Evolutionary conservation across 2,329 filamentous ascomycete genomes (phyloP).

Genomic region (Periconia sp.): DNA sequence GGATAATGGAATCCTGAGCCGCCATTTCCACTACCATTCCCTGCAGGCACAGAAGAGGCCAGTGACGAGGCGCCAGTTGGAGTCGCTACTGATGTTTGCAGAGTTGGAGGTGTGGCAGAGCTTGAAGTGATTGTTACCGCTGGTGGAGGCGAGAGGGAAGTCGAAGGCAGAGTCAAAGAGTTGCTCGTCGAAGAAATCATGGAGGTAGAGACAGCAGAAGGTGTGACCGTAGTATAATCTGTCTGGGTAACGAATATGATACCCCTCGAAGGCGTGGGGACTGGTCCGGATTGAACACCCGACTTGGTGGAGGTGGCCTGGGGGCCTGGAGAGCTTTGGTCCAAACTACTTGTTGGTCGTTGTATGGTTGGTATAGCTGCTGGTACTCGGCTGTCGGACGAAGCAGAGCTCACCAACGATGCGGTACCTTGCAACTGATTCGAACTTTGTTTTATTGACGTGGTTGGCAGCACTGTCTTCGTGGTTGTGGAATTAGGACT

Average conservation of each 20-base stretch:
- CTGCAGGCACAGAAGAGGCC: not conserved
- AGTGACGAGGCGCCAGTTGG: not conserved
- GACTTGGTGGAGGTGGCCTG: not conserved
- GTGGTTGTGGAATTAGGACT: not conserved
- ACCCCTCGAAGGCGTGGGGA: not conserved
- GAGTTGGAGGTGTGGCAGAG: not conserved
- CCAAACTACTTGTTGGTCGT: not conserved
- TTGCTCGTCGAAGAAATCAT: constrained; percentile 1
- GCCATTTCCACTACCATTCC: not conserved
- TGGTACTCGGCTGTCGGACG: not conserved
- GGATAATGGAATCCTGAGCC: not conserved
- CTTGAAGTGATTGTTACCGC: not conserved
- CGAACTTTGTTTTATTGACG: not conserved
- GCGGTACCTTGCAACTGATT: not conserved
- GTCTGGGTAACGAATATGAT: constrained; percentile 8
- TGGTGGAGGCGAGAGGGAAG: constrained; percentile 1
- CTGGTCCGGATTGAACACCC: not conserved
- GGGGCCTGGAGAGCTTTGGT: not conserved
- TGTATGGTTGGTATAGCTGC: not conserved
- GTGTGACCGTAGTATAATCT: constrained; percentile 6
- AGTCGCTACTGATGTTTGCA: not conserved
- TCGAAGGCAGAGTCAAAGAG: constrained; percentile 1
- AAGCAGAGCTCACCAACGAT: not conserved
- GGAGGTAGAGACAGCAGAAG: not conserved
- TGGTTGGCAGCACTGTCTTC: not conserved